phyloP scores from a whole-genome alignment of 805 yeast species.

The Sugiyamaella chiloensis region DNA sequence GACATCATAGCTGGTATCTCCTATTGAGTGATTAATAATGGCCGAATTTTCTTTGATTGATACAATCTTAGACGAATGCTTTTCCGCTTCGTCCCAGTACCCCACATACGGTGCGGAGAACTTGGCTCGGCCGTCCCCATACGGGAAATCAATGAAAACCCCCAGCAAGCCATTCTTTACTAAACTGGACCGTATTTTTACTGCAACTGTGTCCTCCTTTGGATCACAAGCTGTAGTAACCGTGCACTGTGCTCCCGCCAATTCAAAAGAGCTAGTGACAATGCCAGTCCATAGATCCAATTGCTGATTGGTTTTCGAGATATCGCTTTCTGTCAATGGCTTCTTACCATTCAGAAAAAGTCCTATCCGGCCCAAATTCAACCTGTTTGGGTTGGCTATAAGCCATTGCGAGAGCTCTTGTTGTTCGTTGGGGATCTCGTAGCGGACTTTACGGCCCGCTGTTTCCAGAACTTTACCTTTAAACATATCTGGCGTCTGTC shows the following conservation, averaged over 20 bases:
- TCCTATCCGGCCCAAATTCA: constrained; percentile 9
- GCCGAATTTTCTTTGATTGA: background rate
- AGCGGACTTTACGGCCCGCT: constrained; percentile 4
- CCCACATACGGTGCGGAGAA: constrained; percentile 12
- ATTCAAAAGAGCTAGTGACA: background rate
- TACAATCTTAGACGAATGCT: background rate
- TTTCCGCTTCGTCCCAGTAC: constrained; percentile 1
- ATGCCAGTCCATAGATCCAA: constrained; percentile 8
- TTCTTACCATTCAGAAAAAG: background rate
- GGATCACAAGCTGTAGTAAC: constrained; percentile 2
- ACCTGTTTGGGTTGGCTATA: constrained; percentile 9
- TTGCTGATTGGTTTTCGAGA: background rate
- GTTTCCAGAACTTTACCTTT: constrained; percentile 1
- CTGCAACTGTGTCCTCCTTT: background rate
- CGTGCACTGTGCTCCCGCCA: background rate
- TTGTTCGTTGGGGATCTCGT: constrained; percentile 10
- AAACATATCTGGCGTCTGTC: constrained; percentile 8
- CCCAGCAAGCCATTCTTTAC: background rate
- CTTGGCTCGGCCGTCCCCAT: background rate
- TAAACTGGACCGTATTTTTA: constrained; percentile 1
- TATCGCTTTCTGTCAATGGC: background rate
- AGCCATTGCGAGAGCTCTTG: constrained; percentile 11
- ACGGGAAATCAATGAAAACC: constrained; percentile 6
- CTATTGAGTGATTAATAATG: background rate
- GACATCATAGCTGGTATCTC: background rate